Evolutionary conservation across 1,139 yeast genomes (phyloP), one percentile per base, ranked within the genome.

Genomic region (Nakaseomyces delphensis): DNA sequence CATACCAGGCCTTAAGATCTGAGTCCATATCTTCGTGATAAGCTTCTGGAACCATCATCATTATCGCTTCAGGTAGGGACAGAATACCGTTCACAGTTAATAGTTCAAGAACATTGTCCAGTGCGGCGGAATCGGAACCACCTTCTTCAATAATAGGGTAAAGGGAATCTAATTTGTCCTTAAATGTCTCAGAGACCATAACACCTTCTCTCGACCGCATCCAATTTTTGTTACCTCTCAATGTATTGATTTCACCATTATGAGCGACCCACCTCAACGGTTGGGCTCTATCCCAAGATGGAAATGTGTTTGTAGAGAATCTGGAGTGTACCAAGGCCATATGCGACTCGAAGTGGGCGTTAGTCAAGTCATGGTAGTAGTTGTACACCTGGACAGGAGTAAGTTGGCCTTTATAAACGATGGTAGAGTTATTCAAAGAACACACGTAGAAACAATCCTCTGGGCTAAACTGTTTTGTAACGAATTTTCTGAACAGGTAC

Each of bases 221-320:
- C 97, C 97, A 91, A 66, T 91, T 91, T 68, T 87, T 91, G 74
- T 91, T 91, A 57, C 98, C 98, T 65, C 97, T 77, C 62, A 91
- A 71, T 36, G 98, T 89, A 68, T 91, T 91, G 65, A 91, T 91
- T 68, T 91, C 98, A 73, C 98, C 98, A 65, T 91, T 91, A 69
- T 91, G 98, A 36, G 98, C 98, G 31, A 95, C 89, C 82, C 93
- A 83, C 65, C 98, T 76, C 57, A 89, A 75, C 41, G 98, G 98
- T 67, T 91, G 98, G 30, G 98, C 98, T 67, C 98, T 79, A 67
- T 91, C 98, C 98, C 98, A 91, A 18, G 96, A 84, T 40, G 98
- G 98, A 77, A 91, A 91, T 40, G 98, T 91, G 67, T 91, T 91
- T 41, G 98, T 91, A 44, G 96, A 87, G 73, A 91, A 91, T 64